Conservation (phyloP, 1,284 basidiomycete genomes). For the Farysia itapuensis region DNA sequence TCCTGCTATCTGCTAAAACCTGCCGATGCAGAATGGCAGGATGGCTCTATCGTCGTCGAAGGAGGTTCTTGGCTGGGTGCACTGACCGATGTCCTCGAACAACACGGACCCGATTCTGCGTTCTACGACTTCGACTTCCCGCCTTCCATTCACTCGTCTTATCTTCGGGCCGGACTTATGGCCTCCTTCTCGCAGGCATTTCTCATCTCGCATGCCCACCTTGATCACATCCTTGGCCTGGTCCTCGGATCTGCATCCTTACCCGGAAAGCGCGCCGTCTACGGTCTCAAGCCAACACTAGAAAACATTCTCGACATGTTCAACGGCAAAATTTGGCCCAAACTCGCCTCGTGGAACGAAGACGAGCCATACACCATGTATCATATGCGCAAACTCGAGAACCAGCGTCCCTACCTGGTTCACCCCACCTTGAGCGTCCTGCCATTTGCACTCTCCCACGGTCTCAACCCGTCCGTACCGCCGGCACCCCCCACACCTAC, state of each 20-base stretch:
- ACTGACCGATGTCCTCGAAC: slow-evolving; percentile 44
- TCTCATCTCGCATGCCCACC: slow-evolving; percentile 76
- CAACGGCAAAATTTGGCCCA: slow-evolving; percentile 77
- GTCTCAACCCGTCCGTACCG: slow-evolving; percentile 40
- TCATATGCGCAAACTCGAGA: slow-evolving; percentile 48
- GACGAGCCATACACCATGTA: slow-evolving; percentile 51
- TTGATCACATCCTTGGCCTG: slow-evolving; percentile 76
- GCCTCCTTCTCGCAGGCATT: slow-evolving; percentile 47
- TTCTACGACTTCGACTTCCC: slow-evolving; percentile 50
- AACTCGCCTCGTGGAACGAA: slow-evolving; percentile 73
- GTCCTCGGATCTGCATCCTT: slow-evolving; percentile 74
- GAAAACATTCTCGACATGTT: slow-evolving; percentile 74
- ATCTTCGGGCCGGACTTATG: slow-evolving; percentile 46
- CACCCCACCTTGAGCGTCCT: slow-evolving; percentile 34
- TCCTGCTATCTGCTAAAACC: slow-evolving; percentile 61
- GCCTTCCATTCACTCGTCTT: slow-evolving; percentile 23
- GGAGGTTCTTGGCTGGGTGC: slow-evolving; percentile 58
- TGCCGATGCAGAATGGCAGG: slow-evolving; percentile 48
- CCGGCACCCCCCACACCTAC: slow-evolving; percentile 51
- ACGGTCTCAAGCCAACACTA: slow-evolving; percentile 68
- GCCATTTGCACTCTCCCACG: slow-evolving; percentile 47
- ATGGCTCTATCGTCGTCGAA: slow-evolving; percentile 59
- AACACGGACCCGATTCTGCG: slow-evolving; percentile 40
- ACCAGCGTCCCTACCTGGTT: slow-evolving; percentile 27
- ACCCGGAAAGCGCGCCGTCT: slow-evolving; percentile 70